Evolutionary conservation across 169 alveolate genomes (phyloP).

Genomic region (Plasmodium gonderi): DNA sequence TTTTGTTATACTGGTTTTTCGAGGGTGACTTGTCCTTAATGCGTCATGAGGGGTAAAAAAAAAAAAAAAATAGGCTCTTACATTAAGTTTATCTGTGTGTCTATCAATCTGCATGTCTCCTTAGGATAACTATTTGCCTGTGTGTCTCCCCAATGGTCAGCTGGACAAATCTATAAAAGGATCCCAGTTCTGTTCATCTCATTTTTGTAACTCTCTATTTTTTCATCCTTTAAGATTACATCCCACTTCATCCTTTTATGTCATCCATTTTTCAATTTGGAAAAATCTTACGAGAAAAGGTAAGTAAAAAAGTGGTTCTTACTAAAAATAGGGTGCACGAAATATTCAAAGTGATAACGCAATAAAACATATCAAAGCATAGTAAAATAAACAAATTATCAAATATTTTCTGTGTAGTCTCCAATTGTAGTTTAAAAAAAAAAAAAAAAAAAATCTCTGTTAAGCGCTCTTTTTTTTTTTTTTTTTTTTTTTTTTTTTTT

Average conservation of each 20-base stretch:
- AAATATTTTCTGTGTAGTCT: background rate
- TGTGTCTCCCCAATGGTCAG: background rate
- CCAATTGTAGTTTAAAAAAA: background rate
- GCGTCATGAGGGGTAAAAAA: too few relatives aligned
- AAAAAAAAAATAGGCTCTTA: too few relatives aligned
- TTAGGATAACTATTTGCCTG: background rate
- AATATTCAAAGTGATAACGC: background rate
- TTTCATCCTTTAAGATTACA: too few relatives aligned
- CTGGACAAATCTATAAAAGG: too few relatives aligned
- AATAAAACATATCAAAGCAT: too few relatives aligned
- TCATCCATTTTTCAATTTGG: background rate
- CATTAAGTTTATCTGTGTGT: too few relatives aligned
- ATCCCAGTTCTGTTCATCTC: too few relatives aligned
- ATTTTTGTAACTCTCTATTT: too few relatives aligned
- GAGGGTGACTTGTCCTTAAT: too few relatives aligned
- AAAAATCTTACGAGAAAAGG: background rate
- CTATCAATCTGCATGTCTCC: background rate
- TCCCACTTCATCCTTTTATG: background rate
- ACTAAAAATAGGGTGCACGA: background rate
- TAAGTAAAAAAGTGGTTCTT: background rate
- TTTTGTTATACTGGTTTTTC: too few relatives aligned
- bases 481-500: background rate
- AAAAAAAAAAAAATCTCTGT: too few relatives aligned
- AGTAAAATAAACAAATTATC: background rate
- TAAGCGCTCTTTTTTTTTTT: too few relatives aligned